These are phyloP conservation scores for Byssochlamys sp. DNA, from an alignment of 2,329 filamentous ascomycete genomes.

Conservation along the genomic window DNA sequence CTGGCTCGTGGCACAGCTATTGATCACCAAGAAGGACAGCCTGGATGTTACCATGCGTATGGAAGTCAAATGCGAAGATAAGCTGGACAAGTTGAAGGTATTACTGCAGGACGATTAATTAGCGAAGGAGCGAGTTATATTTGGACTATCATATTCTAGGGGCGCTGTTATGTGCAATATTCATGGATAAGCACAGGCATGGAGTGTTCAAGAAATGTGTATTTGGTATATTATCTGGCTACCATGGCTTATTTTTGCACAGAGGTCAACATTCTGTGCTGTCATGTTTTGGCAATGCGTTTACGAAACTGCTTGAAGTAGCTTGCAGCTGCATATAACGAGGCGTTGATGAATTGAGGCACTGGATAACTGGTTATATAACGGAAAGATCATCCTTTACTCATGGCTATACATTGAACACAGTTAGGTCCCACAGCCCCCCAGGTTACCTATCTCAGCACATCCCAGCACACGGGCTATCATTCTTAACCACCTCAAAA, in stretches of 20 bases:
- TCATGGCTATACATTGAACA: too few species aligned
- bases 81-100: conserved; percentile 32
- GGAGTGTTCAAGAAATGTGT: not conserved
- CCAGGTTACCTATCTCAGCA: too few species aligned
- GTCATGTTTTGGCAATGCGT: not conserved
- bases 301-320: not conserved
- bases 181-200: not conserved
- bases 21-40: conserved; percentile 33
- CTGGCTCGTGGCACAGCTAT: conserved; percentile 34
- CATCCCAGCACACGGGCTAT: not conserved
- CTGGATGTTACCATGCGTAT: conserved; percentile 36
- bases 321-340: not conserved
- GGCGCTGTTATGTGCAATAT: not conserved
- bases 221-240: not conserved
- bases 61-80: conserved; percentile 38
- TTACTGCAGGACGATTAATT: conserved; percentile 26
- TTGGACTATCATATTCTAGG: not conserved
- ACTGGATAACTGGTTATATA: not conserved
- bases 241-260: not conserved
- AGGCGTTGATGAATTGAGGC: not conserved
- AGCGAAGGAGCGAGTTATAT: not conserved
- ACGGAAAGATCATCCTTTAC: not conserved
- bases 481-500: not conserved
- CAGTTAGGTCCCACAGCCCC: too few species aligned
- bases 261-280: not conserved